phyloP scores from a whole-genome alignment of 2,329 filamentous ascomycete genomes.

The Fusarium nodosum region DNA sequence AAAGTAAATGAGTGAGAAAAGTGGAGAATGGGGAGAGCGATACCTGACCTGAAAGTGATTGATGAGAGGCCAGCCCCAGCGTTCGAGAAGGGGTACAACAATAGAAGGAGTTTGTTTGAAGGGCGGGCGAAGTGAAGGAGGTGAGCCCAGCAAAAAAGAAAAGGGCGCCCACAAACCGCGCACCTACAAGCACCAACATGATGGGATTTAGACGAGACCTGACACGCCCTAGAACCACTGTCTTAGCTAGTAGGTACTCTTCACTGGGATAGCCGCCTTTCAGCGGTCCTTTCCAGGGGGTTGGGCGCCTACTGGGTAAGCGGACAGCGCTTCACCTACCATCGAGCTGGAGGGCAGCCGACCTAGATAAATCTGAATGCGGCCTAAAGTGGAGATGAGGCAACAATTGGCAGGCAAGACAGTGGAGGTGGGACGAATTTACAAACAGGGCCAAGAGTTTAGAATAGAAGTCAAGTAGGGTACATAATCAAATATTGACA shows the following conservation, averaged over 20 bases:
- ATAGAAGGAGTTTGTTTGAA: slow-evolving; percentile 27
- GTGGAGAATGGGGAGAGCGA: slow-evolving; percentile 44
- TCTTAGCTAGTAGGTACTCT: not conserved
- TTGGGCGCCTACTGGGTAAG: slow-evolving; percentile 22
- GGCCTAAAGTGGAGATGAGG: slow-evolving; percentile 45
- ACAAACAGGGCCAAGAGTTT: slow-evolving; percentile 14
- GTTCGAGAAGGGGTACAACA: slow-evolving; percentile 19
- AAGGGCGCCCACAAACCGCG: slow-evolving; percentile 4
- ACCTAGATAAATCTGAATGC: slow-evolving; percentile 30
- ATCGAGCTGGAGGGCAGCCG: slow-evolving; percentile 7
- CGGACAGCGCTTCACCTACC: slow-evolving; percentile 13
- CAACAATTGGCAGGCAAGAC: slow-evolving; percentile 37
- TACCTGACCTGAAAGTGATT: slow-evolving; percentile 21
- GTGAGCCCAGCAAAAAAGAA: slow-evolving; percentile 7
- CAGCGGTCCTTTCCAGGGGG: slow-evolving; percentile 24
- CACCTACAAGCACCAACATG: slow-evolving; percentile 2
- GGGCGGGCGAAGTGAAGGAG: slow-evolving; percentile 8
- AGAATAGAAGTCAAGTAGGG: slow-evolving; percentile 12
- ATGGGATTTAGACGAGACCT: slow-evolving; percentile 1
- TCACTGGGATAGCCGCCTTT: slow-evolving; percentile 16
- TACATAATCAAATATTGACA: not conserved
- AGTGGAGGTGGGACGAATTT: slow-evolving; percentile 30
- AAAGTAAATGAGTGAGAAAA: slow-evolving; percentile 42
- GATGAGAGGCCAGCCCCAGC: slow-evolving; percentile 26
- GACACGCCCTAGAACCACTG: slow-evolving; percentile 9